phyloP scores from a whole-genome alignment of 768 basidiomycete species.

The Termitomyces sp. region DNA sequence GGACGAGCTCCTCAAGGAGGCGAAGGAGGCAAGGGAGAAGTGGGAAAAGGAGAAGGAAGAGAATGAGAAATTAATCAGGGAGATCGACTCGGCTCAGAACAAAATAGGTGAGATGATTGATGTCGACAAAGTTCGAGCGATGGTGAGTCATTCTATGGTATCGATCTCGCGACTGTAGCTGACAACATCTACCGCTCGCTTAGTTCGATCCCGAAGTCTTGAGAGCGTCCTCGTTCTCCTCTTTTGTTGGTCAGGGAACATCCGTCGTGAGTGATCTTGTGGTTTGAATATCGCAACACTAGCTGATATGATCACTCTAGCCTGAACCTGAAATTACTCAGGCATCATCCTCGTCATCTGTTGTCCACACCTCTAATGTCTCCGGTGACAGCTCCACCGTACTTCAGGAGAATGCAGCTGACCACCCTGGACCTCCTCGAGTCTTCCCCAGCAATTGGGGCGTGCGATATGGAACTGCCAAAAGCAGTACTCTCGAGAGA shows the following conservation, averaged over 20 bases:
- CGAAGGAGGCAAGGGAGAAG: background rate
- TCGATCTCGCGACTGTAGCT: background rate
- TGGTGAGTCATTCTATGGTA: background rate
- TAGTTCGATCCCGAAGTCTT: background rate
- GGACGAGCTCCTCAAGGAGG: background rate
- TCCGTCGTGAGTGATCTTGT: background rate
- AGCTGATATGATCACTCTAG: too few species aligned
- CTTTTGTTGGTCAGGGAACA: background rate
- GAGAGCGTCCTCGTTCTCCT: background rate
- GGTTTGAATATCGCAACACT: too few species aligned
- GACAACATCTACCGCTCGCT: background rate
- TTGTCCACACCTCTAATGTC: too few species aligned
- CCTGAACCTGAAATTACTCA: too few species aligned
- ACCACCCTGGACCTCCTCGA: background rate
- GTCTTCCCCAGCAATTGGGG: background rate
- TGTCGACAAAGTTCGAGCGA: background rate
- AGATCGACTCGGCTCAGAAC: background rate
- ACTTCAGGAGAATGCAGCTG: too few species aligned
- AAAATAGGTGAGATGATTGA: background rate
- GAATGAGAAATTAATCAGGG: background rate
- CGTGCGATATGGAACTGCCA: too few species aligned
- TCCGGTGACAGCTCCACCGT: too few species aligned
- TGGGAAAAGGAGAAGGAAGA: background rate
- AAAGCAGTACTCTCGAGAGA: too few species aligned
- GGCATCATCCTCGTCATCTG: too few species aligned